Evolutionary conservation across 805 yeast species (phyloP), one percentile per base, ranked within the genome.

Genomic region (Kregervanrija fluxuum): DNA sequence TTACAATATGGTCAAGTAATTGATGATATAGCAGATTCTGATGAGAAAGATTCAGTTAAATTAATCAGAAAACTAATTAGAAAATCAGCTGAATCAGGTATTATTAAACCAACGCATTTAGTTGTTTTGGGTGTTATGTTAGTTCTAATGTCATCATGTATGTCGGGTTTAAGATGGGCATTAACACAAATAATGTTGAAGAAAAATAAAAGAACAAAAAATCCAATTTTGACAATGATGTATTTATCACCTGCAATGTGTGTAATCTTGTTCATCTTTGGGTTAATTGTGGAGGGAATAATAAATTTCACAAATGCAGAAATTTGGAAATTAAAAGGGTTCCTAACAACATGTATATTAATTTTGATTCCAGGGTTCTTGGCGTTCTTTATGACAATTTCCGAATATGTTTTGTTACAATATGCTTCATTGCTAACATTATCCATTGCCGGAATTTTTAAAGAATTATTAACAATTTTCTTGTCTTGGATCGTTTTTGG

Each of bases 111-210:
- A 22, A 45, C 57, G 49, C 33, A 53, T 44, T 42, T 61, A 15
- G 49, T 64, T 6, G 51, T 61, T 34, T 34, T 82, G 2, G 98
- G 99, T 2, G 79, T 88, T 16, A 43, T 79, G 2, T 66, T 89
- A 28, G 97, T 91, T 1, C 65, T 93, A 30, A 66, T 75, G 2
- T 90, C 96, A 4, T 79, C 95, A 2, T 74, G 84, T 59, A 74
- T 88, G 66, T 82, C 93, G 12, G 99, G 99, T 0, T 67, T 93
- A 42, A 75, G 99, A 50, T 93, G 99, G 99, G 91, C 95, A 1
- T 76, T 90, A 49, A 89, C 98, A 1, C 98, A 93, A 59, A 62
- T 93, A 16, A 71, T 91, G 33, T 67, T 93, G 41, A 82, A 75
- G 52, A 72, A 68, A 37, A 80, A 79, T 51, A 70, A 69, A 28